These are phyloP conservation scores for Tetracladium marchalianum DNA, from an alignment of 495 filamentous ascomycete species.

Conservation along the genomic window DNA sequence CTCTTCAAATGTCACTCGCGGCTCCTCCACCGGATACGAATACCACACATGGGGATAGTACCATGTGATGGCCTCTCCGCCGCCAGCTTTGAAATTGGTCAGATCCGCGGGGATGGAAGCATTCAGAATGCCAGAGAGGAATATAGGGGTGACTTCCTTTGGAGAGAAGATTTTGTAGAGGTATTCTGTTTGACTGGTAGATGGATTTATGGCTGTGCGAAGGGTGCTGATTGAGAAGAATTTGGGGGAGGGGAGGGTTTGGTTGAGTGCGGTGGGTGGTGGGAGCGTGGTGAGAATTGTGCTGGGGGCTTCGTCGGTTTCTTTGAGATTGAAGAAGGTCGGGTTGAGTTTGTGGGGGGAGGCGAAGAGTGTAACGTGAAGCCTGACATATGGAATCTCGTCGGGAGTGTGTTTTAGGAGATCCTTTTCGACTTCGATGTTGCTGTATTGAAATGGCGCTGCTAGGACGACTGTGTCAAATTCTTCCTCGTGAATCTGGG, in stretches of 20 bases:
- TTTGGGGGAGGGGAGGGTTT: conserved; percentile 42
- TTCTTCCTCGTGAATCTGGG: conserved; percentile 23
- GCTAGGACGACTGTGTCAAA: conserved; percentile 81
- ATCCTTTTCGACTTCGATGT: conserved; percentile 36
- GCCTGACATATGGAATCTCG: conserved; percentile 65
- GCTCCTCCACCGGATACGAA: conserved; percentile 74
- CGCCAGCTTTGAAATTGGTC: conserved; percentile 21
- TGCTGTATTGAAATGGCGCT: conserved; percentile 63
- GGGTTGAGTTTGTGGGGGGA: conserved; percentile 61
- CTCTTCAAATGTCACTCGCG: conserved; percentile 82
- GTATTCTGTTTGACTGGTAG: conserved; percentile 50
- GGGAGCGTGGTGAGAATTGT: conserved; percentile 76
- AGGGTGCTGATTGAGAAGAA: conserved; percentile 88
- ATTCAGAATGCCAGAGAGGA: conserved; percentile 36
- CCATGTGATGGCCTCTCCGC: conserved; percentile 59
- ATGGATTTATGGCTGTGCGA: conserved; percentile 47
- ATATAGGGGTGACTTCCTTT: conserved; percentile 47
- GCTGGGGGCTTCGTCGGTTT: conserved; percentile 46
- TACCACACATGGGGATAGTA: conserved; percentile 62
- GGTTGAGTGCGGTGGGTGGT: conserved; percentile 9
- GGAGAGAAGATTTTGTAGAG: conserved; percentile 97
- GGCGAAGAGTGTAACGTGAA: conserved; percentile 85
- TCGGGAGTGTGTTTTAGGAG: conserved; percentile 50
- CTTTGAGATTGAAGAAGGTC: conserved; percentile 54
- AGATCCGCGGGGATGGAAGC: conserved; percentile 4